Evolutionary conservation across 1,284 basidiomycete species (phyloP).

Genomic region (Sanghuangporus sanghuang): DNA sequence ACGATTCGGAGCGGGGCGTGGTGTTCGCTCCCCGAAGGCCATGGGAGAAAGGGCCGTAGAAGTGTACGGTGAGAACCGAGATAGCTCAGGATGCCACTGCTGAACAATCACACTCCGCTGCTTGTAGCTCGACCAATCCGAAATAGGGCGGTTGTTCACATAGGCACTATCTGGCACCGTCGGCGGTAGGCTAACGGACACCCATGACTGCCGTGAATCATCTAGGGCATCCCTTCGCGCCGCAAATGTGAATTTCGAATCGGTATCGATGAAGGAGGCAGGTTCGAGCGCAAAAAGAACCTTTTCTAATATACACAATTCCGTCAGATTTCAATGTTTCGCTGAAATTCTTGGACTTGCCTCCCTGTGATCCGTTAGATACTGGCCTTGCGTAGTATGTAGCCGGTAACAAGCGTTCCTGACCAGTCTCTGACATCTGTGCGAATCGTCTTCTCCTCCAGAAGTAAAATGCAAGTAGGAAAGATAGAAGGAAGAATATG

Average conservation of each 20-base stretch:
- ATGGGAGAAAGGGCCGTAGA: conserved; percentile 6
- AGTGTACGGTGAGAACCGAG: conserved; percentile 14
- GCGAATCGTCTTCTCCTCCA: not conserved
- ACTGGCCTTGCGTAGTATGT: conserved; percentile 2
- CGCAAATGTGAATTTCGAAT: conserved; percentile 13
- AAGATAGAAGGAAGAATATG: not conserved
- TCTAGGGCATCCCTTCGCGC: not conserved
- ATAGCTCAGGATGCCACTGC: not conserved
- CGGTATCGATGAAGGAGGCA: not conserved
- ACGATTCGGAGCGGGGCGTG: not conserved
- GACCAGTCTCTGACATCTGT: not conserved
- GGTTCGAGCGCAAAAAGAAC: not conserved
- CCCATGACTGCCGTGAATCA: conserved; percentile 2
- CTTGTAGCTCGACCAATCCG: conserved; percentile 10
- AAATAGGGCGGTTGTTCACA: not conserved
- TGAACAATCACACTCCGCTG: conserved; percentile 6
- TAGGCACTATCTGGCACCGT: not conserved
- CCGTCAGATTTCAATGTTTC: not conserved
- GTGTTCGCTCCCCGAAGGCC: not conserved
- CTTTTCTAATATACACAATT: not conserved
- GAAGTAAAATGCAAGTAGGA: not conserved
- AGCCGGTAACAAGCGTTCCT: not conserved
- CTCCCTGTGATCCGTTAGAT: not conserved
- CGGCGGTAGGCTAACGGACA: conserved; percentile 2
- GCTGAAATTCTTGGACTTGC: not conserved